These are phyloP conservation scores for Zelopaecilomyces penicillatus DNA, from an alignment of 2,329 filamentous ascomycete genomes.

Conservation along the genomic window DNA sequence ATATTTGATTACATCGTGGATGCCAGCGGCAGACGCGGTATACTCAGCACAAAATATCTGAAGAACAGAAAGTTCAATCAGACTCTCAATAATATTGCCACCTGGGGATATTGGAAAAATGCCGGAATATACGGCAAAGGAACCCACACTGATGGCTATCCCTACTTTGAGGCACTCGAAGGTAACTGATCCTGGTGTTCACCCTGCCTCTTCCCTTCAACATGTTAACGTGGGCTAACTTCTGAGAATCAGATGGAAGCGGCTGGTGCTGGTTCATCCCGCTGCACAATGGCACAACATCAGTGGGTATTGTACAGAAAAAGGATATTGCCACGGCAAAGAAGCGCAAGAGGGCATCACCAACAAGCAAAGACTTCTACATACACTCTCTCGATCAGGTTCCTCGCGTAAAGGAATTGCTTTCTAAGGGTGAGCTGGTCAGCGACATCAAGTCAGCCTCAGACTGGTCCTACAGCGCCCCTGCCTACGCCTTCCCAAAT, in stretches of 20 bases:
- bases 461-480: constrained; percentile 38
- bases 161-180: constrained; percentile 34
- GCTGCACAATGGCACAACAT: constrained; percentile 34
- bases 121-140: constrained; percentile 24
- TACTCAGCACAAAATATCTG: constrained; percentile 39
- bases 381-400: constrained; percentile 21
- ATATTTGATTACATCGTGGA: constrained; percentile 40
- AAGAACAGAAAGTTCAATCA: constrained; percentile 39
- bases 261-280: constrained; percentile 44
- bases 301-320: constrained; percentile 32
- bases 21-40: constrained; percentile 34
- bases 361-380: constrained; percentile 22
- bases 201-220: not conserved
- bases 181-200: constrained; percentile 12
- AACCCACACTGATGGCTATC: constrained; percentile 23
- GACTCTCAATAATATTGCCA: constrained; percentile 39
- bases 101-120: constrained; percentile 38
- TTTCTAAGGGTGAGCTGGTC: constrained; percentile 23
- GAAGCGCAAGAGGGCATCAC: constrained; percentile 14
- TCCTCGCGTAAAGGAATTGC: constrained; percentile 19
- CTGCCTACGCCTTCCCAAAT: constrained; percentile 28
- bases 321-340: constrained; percentile 26
- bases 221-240: not conserved
- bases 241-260: constrained; percentile 27
- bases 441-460: constrained; percentile 30